These are phyloP conservation scores for Lecanicillium sp. DNA, from an alignment of 2,329 filamentous ascomycete species.

Conservation along the genomic window DNA sequence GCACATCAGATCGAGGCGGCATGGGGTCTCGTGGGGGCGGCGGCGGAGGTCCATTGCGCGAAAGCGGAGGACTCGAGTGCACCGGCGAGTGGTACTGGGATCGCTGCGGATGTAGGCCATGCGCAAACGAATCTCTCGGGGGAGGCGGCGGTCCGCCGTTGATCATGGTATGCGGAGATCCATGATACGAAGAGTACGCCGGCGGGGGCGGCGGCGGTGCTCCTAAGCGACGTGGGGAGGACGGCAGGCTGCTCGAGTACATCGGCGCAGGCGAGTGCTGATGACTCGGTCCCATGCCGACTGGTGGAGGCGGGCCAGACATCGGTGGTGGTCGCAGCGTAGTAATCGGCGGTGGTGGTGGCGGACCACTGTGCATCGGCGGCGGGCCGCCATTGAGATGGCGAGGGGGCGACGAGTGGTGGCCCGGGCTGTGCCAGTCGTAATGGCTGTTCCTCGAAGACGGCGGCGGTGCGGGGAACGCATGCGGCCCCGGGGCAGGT, in stretches of 20 bases:
- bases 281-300: slow-evolving; percentile 34
- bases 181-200: slow-evolving; percentile 33
- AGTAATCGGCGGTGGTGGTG: slow-evolving; percentile 22
- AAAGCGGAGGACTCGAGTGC: slow-evolving; percentile 40
- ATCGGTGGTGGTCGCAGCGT: slow-evolving; percentile 46
- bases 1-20: slow-evolving; percentile 32
- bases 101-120: slow-evolving; percentile 36
- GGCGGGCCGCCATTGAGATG: slow-evolving; percentile 45
- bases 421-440: slow-evolving; percentile 38
- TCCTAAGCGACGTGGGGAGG: slow-evolving; percentile 41
- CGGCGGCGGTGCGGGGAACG: slow-evolving; percentile 32
- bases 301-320: slow-evolving; percentile 35
- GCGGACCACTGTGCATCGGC: slow-evolving; percentile 25
- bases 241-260: slow-evolving; percentile 40
- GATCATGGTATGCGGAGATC: slow-evolving; percentile 24
- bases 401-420: slow-evolving; percentile 40
- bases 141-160: slow-evolving; percentile 29
- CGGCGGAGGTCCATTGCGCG: slow-evolving; percentile 33
- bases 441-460: background rate
- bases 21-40: slow-evolving; percentile 26
- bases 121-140: slow-evolving; percentile 30
- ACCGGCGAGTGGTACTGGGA: slow-evolving; percentile 33
- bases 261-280: slow-evolving; percentile 27
- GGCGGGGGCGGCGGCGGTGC: slow-evolving; percentile 36
- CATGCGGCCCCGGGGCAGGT: slow-evolving; percentile 29